Base-by-base conservation (phyloP, 768 basidiomycete genomes). In the Calvatia gigantea region DNA sequence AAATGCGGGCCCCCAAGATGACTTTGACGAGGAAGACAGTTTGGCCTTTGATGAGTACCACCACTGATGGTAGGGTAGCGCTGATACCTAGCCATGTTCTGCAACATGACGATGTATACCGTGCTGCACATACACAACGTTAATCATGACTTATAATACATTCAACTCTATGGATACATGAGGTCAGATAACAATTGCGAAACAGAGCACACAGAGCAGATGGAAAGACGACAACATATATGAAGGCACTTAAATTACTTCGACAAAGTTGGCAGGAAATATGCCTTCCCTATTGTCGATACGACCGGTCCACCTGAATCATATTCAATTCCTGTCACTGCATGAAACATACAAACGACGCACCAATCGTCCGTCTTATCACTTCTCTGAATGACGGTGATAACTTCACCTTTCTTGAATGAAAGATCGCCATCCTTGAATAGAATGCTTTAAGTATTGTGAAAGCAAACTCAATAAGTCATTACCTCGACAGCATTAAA, bases 251-350 rank as follows among this genome's bases (percentile, higher is more conserved):
- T 62, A 78, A 32, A 73, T 70, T 50, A 90, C 68, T 65, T 90
- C 87, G n/a, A 91, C 87, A 62, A 89, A 90, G 66, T 91, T 91
- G 14, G 90, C 90, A 31, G 90, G 90, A 67, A 93, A 92, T 42
- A 86, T 79, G 0, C 91, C 91, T 60, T 81, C 73, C 35, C 75
- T 67, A 14, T 77, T 78, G 19, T 79, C 69, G 1, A 84, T 58
- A 64, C 81, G 86, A n/a, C 90, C 90, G 12, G 76, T 86, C 90
- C 90, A 92, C 88, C 88, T 90, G 14, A 19, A 23, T 35, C 21
- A 57, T 8, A 48, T 37, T 44, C 42, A 51, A 51, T 27, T 4
- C 41, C 33, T 27, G 43, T 49, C 4, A 51, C 8, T 17, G 19
- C 17, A 44, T 8, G 5, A 42, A 28, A 19, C 8, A 38, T 27